Base-by-base conservation (phyloP, 106 monocot species). In the Cymbidium sinense region DNA sequence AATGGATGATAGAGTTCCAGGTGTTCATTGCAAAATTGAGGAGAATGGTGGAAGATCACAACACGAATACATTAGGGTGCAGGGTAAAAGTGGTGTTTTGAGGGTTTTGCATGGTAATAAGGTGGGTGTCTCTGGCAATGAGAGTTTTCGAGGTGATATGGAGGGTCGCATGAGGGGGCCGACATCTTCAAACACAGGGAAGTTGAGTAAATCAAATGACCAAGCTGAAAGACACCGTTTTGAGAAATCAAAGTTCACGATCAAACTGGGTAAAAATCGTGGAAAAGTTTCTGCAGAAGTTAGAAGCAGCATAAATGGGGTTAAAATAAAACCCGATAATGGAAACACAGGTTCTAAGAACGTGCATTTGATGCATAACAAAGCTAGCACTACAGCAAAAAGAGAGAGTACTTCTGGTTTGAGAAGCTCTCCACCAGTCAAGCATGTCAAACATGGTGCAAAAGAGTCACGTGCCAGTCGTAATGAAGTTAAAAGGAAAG, bases 81-180 rank as follows among this genome's bases (percentile, higher is more conserved):
- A 74, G 27, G 74, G 44, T 43, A 43, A 44, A 47, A 74, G 74
- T 43, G 74, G 74, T 43, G 44, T 74, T 44, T 28, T 74, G 74
- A 74, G 27, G 44, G 44, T 74, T 27, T 74, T 74, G 44, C 41
- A 44, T 12, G 9, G 13, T 28, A 74, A 27, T 74, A 74, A 44
- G 44, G 44, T 12, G 3, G 25, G 74, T 27, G 43, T 43, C 15
- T 25, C 41, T 15, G 28, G 44, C 3, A 47, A 74, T 27, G 10
- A 5, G 21, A 74, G 13, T 74, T 12, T n/a, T 74, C 11, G 35
- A 44, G 5, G 44, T 28, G 44, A 74, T 4, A 43, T 47, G 10
- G 43, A 44, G 47, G 44, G 74, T n/a, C 34, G 28, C 74, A 15
- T 1, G 28, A 47, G 13, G 74, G 43, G 5, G 23, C 12, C 28